Percentiles rank a stretch among this genome's conserved stretches.
Conservation (phyloP, 2,329 filamentous ascomycete species). For the Cordyceps tenuipes region DNA sequence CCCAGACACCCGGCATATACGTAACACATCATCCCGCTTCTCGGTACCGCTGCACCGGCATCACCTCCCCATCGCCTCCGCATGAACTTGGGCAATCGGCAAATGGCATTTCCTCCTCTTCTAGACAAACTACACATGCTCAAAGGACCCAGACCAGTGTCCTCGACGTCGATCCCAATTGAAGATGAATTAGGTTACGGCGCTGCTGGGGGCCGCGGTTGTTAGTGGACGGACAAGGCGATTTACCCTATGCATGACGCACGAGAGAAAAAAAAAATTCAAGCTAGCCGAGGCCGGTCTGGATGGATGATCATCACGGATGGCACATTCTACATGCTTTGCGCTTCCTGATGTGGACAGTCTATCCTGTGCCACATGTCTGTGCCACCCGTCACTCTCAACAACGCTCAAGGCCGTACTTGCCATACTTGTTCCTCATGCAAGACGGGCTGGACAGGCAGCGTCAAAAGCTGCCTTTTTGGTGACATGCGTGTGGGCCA, state of each 20-base stretch:
- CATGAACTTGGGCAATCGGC: background rate
- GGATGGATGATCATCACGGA: background rate
- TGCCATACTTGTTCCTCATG: background rate
- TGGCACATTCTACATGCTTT: background rate
- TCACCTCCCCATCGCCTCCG: background rate
- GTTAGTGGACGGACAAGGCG: background rate
- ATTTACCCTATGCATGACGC: background rate
- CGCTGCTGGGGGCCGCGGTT: background rate
- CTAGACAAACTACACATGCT: background rate
- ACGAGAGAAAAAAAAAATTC: background rate
- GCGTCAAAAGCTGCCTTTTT: background rate
- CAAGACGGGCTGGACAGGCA: background rate
- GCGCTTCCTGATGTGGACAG: background rate
- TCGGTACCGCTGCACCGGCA: background rate
- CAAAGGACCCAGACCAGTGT: background rate
- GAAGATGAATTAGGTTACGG: background rate
- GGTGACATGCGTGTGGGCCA: background rate
- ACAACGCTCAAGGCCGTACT: background rate
- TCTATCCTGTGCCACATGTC: background rate
- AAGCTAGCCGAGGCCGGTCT: conserved; percentile 6
- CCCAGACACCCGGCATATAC: background rate
- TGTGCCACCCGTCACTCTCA: background rate
- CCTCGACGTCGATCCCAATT: conserved; percentile 8
- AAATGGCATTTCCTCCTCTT: background rate
- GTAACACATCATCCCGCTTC: background rate